A percentile compares a stretch with the other conserved stretches of the same genome.
These are phyloP conservation scores for Kitagawia praeruptora DNA, from an alignment of 129 eudicot genomes.

Conservation along the genomic window DNA sequence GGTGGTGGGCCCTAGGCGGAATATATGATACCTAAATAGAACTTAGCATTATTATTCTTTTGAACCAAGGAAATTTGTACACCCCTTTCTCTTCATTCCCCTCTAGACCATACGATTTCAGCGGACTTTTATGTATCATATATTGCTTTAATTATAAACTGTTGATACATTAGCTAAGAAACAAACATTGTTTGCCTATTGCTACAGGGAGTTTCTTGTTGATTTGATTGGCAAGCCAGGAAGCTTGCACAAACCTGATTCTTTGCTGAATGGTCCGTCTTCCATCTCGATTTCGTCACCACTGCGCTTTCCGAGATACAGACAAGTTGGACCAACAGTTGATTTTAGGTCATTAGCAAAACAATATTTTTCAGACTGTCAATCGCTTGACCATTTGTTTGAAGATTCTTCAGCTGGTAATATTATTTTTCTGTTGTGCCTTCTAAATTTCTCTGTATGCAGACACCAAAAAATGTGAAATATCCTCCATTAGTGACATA, in stretches of 20 bases:
- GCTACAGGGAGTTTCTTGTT: constrained; percentile 70
- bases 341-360: constrained; percentile 75
- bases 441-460: not conserved
- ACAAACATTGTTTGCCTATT: not conserved
- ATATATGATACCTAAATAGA: not conserved
- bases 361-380: constrained; percentile 62
- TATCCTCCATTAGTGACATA: not conserved
- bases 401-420: constrained; percentile 69
- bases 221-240: constrained; percentile 86
- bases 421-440: constrained; percentile 7
- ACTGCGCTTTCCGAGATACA: constrained; percentile 56
- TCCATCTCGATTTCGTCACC: constrained; percentile 90
- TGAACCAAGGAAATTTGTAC: not conserved
- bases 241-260: constrained; percentile 75
- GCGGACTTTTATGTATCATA: not conserved
- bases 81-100: not conserved
- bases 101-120: not conserved
- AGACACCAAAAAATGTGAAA: not conserved
- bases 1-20: not conserved
- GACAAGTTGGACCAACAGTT: constrained; percentile 46
- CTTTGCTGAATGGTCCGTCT: constrained; percentile 87
- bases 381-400: constrained; percentile 65
- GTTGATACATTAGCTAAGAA: not conserved
- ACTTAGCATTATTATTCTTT: not conserved
- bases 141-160: not conserved